Percentiles rank a stretch among this genome's conserved stretches.
Evolutionary conservation across 306 rosid species (phyloP).

Genomic region (Alnus glutinosa): DNA sequence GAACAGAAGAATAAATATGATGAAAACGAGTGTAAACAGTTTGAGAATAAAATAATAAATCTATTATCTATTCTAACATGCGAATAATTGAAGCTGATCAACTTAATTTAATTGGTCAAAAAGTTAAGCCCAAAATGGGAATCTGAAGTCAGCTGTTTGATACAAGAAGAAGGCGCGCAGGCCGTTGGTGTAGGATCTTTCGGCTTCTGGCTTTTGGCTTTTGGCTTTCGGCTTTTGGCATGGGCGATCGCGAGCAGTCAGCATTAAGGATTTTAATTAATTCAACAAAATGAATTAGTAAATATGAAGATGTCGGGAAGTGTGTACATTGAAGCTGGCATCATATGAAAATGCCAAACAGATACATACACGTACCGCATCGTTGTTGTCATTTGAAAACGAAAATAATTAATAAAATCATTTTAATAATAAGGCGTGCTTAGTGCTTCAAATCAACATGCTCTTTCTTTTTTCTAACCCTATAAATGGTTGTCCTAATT

Average conservation of each 20-base stretch:
- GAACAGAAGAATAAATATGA: background rate
- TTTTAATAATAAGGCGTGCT: conserved; percentile 22
- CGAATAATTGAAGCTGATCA: background rate
- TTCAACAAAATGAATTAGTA: too few relatives aligned
- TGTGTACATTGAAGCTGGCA: too few relatives aligned
- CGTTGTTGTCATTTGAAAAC: background rate
- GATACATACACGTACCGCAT: background rate
- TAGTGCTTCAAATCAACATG: background rate
- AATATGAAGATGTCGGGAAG: too few relatives aligned
- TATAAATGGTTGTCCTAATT: background rate
- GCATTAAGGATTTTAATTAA: too few relatives aligned
- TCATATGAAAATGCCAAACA: too few relatives aligned
- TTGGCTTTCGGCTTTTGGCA: too few relatives aligned
- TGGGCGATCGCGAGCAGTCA: too few relatives aligned
- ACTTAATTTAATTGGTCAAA: background rate
- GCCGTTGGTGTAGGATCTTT: too few relatives aligned
- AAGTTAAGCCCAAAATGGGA: background rate
- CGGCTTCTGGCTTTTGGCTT: too few relatives aligned
- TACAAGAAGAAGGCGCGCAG: background rate
- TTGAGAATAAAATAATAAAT: background rate
- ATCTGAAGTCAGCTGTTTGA: background rate
- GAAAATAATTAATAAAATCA: background rate
- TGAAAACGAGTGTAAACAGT: too few relatives aligned
- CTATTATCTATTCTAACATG: too few relatives aligned
- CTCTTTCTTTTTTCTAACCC: background rate